A percentile compares a stretch with the other conserved stretches of the same genome.
These are phyloP conservation scores for Yamadazyma taylorii DNA, from an alignment of 1,139 yeast genomes.

Conservation along the genomic window DNA sequence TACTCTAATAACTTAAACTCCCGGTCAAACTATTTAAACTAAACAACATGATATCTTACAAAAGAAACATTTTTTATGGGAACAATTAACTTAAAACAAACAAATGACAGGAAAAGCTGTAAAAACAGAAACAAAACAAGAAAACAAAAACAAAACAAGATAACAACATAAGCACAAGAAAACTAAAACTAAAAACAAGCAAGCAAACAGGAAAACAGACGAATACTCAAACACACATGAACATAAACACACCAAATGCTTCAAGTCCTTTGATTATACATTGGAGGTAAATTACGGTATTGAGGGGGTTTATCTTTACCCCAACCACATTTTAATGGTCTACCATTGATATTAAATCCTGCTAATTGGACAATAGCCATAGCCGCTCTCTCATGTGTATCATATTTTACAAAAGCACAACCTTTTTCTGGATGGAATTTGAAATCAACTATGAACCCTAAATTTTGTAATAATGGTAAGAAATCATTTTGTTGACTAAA, in stretches of 20 bases:
- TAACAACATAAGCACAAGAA: too few relatives aligned
- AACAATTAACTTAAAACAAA: too few relatives aligned
- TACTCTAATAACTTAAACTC: too few relatives aligned
- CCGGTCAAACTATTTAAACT: too few relatives aligned
- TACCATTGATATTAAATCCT: constrained; percentile 74
- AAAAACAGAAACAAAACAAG: too few relatives aligned
- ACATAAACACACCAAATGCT: too few relatives aligned
- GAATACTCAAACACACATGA: too few relatives aligned
- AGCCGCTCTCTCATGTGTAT: constrained; percentile 86
- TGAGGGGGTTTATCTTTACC: constrained; percentile 45
- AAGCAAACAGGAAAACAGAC: not conserved
- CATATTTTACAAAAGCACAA: constrained; percentile 84
- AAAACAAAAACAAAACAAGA: too few relatives aligned
- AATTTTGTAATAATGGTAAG: constrained; percentile 72
- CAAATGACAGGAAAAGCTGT: too few relatives aligned
- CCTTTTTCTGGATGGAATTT: constrained; percentile 80
- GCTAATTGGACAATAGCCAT: constrained; percentile 79
- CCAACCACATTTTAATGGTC: constrained; percentile 87
- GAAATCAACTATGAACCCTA: constrained; percentile 81
- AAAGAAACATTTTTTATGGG: too few relatives aligned
- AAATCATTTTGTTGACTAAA: constrained; percentile 72
- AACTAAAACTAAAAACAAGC: not conserved
- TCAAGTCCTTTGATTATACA: constrained; percentile 4
- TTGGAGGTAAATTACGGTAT: constrained; percentile 6
- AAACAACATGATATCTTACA: too few relatives aligned